A percentile compares a stretch with the other conserved stretches of the same genome.
Conservation (phyloP, 768 basidiomycete species). For the Inosperma sp. region DNA sequence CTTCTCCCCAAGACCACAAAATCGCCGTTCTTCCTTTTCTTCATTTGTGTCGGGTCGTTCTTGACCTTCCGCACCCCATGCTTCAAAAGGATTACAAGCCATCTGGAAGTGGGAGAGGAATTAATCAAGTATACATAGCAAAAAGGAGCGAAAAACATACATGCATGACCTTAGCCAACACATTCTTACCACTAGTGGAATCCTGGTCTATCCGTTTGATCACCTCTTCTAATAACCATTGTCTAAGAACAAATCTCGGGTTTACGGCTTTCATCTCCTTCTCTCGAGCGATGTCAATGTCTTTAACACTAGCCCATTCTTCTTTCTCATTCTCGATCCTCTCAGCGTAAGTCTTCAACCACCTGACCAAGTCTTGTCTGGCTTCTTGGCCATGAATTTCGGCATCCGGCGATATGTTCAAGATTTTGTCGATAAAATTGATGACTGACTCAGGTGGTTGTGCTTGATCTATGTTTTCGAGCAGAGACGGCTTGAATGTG, state of each 20-base stretch:
- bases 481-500: slow-evolving; percentile 48
- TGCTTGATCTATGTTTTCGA: slow-evolving; percentile 1
- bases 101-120: slow-evolving; percentile 49
- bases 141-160: slow-evolving; percentile 39
- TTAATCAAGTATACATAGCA: not conserved
- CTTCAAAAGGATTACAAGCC: slow-evolving; percentile 79
- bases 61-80: slow-evolving; percentile 77
- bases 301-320: slow-evolving; percentile 41
- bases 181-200: slow-evolving; percentile 52
- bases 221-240: slow-evolving; percentile 95
- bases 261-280: slow-evolving; percentile 58
- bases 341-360: slow-evolving; percentile 59
- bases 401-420: slow-evolving; percentile 46
- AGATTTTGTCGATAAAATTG: slow-evolving; percentile 39
- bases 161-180: slow-evolving; percentile 78
- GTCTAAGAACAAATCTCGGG: slow-evolving; percentile 88
- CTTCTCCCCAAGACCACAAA: slow-evolving; percentile 73
- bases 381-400: slow-evolving; percentile 38
- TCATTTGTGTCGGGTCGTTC: slow-evolving; percentile 45
- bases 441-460: slow-evolving; percentile 28
- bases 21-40: slow-evolving; percentile 63
- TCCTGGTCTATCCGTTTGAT: slow-evolving; percentile 74
- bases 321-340: slow-evolving; percentile 52
- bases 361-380: slow-evolving; percentile 46
- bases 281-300: slow-evolving; percentile 44